phyloP scores from a whole-genome alignment of 306 rosid species.

The Canavalia gladiata region DNA sequence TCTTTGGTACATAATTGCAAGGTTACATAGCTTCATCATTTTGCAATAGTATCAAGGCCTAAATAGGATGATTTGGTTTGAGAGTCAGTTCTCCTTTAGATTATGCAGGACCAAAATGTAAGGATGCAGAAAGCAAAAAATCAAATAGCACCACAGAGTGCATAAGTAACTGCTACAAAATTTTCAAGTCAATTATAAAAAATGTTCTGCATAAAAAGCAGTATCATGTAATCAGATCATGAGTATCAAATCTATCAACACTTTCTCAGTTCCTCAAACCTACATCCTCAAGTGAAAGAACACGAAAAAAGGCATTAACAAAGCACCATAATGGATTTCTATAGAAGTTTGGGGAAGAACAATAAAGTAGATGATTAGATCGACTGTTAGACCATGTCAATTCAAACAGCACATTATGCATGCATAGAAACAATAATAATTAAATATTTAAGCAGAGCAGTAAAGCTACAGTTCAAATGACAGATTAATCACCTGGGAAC shows the following conservation, averaged over 20 bases:
- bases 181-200: background rate
- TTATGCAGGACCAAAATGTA: background rate
- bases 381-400: background rate
- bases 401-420: conserved; percentile 5
- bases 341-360: background rate
- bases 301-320: background rate
- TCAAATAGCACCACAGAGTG: background rate
- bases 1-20: background rate
- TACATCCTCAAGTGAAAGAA: background rate
- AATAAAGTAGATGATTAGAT: background rate
- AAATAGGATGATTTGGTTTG: background rate
- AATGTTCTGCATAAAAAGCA: background rate
- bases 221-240: background rate
- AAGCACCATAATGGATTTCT: background rate
- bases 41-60: too few species aligned
- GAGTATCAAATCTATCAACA: background rate
- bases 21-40: background rate
- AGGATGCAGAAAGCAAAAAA: background rate
- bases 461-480: conserved; percentile 10
- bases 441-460: background rate
- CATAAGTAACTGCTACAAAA: background rate
- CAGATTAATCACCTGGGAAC: conserved; percentile 76
- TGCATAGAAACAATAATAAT: conserved; percentile 11
- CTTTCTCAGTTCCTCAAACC: background rate
- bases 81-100: background rate